Base-by-base conservation (phyloP, 1,284 basidiomycete species). In the Papiliotrema flavescens region DNA sequence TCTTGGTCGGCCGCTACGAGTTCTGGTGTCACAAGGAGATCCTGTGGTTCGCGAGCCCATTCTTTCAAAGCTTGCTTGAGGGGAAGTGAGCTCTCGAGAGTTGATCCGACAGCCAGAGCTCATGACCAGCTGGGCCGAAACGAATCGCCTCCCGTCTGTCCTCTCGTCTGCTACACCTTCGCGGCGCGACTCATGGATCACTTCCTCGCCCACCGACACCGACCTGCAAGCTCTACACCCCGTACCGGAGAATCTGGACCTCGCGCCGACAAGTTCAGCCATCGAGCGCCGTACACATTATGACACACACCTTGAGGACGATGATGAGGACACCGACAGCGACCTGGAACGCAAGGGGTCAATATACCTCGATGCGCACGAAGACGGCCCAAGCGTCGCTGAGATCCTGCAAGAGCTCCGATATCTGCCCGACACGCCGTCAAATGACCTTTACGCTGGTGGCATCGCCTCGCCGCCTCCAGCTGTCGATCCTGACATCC, bases 1-100 rank as follows among this genome's bases (percentile, higher is more conserved):
- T 75, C 4, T 47, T 71, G 2, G 71, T 75, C 3, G 70, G 71
- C 0, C 55, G 60, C 28, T 57, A 66, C 48, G 66, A 70, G 51
- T 74, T 75, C 53, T 75, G 71, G 69, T 74, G 73, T 56, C 73
- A 75, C 58, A 73, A 72, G 51, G 73, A 75, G 49, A 60, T 75
- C 2, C 54, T 75, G 26, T 74, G 65, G 65, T 75, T 74, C 48
- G 66, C 70, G 9, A 71, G 71, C 59, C 72, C 73, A 3, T 75
- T 75, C 62, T 75, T 75, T 62, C 63, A 70, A 46, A 66, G 65
- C 22, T 28, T 74, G 5, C 57, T 75, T 4, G 60, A 70, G 39
- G 73, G 72, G 22, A 65, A 61, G 72, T 75, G 53, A 59, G 73
- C 62, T 23, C n/a, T n/a, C n/a, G n/a, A n/a, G n/a, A n/a, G n/a